Conservation (phyloP, 2,329 filamentous ascomycete genomes). For the Talaromyces marneffei region DNA sequence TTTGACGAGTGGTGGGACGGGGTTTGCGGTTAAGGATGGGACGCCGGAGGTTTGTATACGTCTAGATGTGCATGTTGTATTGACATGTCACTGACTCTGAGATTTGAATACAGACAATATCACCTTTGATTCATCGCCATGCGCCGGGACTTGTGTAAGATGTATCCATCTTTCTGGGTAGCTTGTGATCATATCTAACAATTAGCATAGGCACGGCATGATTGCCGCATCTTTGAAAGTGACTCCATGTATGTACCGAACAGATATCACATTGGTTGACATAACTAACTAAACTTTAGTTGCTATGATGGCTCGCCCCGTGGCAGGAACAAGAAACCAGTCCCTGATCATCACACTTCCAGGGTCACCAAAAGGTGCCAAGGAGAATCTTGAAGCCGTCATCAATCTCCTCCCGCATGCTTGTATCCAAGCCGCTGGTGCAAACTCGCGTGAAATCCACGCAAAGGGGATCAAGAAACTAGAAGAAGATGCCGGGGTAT, state of each 20-base stretch:
- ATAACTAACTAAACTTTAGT: conserved; percentile 51
- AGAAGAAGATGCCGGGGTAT: conserved; percentile 72
- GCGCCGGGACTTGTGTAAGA: conserved; percentile 75
- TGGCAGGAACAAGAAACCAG: conserved; percentile 77
- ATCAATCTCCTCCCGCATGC: conserved; percentile 90
- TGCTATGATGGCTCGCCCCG: conserved; percentile 91
- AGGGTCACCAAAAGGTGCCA: conserved; percentile 90
- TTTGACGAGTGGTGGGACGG: conserved; percentile 85
- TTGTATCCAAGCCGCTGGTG: conserved; percentile 81
- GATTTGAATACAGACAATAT: conserved; percentile 58
- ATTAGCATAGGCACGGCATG: conserved; percentile 71
- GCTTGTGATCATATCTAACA: conserved; percentile 17
- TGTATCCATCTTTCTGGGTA: neutral
- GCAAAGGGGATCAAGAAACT: conserved; percentile 74
- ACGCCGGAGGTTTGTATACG: conserved; percentile 70
- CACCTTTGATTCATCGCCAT: conserved; percentile 71
- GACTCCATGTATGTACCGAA: conserved; percentile 69
- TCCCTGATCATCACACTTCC: conserved; percentile 83
- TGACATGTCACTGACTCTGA: conserved; percentile 13
- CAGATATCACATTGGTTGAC: neutral
- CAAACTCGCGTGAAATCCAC: conserved; percentile 73
- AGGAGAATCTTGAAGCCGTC: conserved; percentile 84
- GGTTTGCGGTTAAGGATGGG: conserved; percentile 76
- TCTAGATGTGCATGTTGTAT: neutral
- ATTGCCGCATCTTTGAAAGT: conserved; percentile 74